Evolutionary conservation across 2,329 filamentous ascomycete genomes (phyloP), one percentile per base, ranked within the genome.

Genomic region (Penicillium hesseltinei): DNA sequence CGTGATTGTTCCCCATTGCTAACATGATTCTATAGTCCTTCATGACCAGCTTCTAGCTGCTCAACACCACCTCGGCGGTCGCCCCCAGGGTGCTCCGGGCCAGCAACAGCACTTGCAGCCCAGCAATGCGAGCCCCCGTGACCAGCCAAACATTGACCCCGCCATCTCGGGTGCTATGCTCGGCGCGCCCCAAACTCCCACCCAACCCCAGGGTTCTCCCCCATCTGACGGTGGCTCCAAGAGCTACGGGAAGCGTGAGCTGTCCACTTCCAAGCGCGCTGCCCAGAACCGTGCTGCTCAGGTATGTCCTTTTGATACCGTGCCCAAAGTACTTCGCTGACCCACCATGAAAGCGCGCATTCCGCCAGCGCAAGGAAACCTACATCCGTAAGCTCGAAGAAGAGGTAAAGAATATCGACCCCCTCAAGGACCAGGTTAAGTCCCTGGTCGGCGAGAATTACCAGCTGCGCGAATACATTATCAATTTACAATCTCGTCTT

Each of bases 311-410:
- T 40, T 17, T 3, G 9, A 25, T 46, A 13, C 19, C 35, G 52
- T 39, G 21, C 29, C 15, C 23, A 11, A 0, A 25, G 15, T 17
- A 17, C 40, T 45, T 56, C 21, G 49, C 65, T 66, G 51, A 70
- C 48, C 40, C 40, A 10, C 11, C 2, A 6, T 42, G 60, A 63
- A 68, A 99, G 93, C 87, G 94, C 73, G 94, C 94, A 42, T 99
- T 99, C 77, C 90, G 94, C 42, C 92, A 97, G 78, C 89, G 94
- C 62, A 99, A 99, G 74, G 94, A 99, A 77, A 90, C 91, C 45
- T 97, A 99, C 74, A 99, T 99, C 75, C 96, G 96, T 80, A 95
- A 96, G 74, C 84, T 99, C 7, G 94, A 99, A 76, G 89, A 94
- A 71, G 91, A 97, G 73, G 91, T 97, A 51, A 88, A 91, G 68